Conservation (phyloP, 495 filamentous ascomycete species). For the Tuber microsphaerosporum region DNA sequence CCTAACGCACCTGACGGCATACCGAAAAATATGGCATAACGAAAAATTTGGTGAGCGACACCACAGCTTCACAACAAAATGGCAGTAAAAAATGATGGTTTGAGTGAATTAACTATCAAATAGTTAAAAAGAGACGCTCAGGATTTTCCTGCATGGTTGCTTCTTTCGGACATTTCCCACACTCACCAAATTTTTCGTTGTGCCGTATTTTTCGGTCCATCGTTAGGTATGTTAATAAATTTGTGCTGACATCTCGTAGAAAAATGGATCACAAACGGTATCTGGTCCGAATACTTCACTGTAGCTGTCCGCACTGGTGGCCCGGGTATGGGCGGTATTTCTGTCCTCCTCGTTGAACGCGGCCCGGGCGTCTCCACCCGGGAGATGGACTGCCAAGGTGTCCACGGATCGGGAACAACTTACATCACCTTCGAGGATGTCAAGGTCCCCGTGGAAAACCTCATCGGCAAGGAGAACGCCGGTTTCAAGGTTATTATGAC, state of each 20-base stretch:
- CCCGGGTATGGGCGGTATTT: slow-evolving; percentile 82
- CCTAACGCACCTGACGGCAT: too few species aligned
- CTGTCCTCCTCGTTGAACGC: slow-evolving; percentile 82
- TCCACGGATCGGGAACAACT: slow-evolving; percentile 88
- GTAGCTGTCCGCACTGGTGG: slow-evolving; percentile 85
- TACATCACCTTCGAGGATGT: slow-evolving; percentile 98
- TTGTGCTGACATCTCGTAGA: slow-evolving; percentile 41
- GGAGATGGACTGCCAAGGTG: slow-evolving; percentile 97
- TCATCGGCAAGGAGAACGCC: slow-evolving; percentile 95
- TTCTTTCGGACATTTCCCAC: too few species aligned
- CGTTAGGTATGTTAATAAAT: neutral
- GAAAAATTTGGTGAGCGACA: too few species aligned
- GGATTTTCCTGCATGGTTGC: too few species aligned
- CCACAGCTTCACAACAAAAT: neutral
- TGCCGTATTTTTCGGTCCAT: too few species aligned
- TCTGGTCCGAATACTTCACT: slow-evolving; percentile 96
- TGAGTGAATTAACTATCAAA: too few species aligned
- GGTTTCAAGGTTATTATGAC: slow-evolving; percentile 99
- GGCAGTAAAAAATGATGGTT: too few species aligned
- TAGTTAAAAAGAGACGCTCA: too few species aligned
- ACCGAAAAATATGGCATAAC: too few species aligned
- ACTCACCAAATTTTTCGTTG: too few species aligned
- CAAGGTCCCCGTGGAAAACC: slow-evolving; percentile 95
- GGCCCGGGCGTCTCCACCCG: slow-evolving; percentile 76
- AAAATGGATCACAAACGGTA: slow-evolving; percentile 99